These are phyloP conservation scores for Blastocystis sp. DNA, from an alignment of 352 stramenopile species.

Conservation along the genomic window DNA sequence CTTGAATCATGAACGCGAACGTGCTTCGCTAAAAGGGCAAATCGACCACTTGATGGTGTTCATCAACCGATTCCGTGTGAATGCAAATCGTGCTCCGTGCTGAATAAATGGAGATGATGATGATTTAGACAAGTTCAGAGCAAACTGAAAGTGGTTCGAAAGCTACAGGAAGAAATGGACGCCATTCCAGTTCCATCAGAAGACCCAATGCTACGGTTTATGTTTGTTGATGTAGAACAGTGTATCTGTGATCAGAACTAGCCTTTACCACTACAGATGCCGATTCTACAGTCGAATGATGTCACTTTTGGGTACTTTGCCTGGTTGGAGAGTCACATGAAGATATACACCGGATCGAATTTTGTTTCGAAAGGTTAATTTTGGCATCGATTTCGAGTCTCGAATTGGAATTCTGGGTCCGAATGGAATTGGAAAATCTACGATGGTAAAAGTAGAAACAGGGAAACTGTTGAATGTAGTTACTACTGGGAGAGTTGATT, in stretches of 20 bases:
- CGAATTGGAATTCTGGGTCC: constrained; percentile 92
- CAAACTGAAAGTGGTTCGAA: constrained; percentile 52
- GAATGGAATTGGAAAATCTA: constrained; percentile 93
- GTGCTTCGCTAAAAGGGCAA: constrained; percentile 54
- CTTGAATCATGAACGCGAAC: constrained; percentile 71
- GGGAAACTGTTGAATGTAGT: neutral
- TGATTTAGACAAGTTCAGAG: constrained; percentile 41
- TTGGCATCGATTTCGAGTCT: constrained; percentile 86
- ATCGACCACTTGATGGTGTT: constrained; percentile 61
- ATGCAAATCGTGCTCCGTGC: constrained; percentile 49
- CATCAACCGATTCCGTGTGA: constrained; percentile 81
- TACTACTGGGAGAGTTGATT: constrained; percentile 50
- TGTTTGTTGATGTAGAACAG: constrained; percentile 12
- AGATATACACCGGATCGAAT: constrained; percentile 66
- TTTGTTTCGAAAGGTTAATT: constrained; percentile 81
- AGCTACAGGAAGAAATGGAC: constrained; percentile 55
- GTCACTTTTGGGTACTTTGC: constrained; percentile 48
- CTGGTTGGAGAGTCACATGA: constrained; percentile 51
- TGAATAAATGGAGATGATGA: neutral
- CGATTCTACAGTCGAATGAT: constrained; percentile 57
- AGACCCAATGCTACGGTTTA: constrained; percentile 30
- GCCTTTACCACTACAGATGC: constrained; percentile 12
- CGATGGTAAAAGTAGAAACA: constrained; percentile 77
- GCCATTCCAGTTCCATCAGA: constrained; percentile 18
- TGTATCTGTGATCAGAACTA: neutral